A percentile compares a stretch with the other conserved stretches of the same genome.
Conservation (phyloP, 805 yeast genomes). For the Suhomyces faveliae region DNA sequence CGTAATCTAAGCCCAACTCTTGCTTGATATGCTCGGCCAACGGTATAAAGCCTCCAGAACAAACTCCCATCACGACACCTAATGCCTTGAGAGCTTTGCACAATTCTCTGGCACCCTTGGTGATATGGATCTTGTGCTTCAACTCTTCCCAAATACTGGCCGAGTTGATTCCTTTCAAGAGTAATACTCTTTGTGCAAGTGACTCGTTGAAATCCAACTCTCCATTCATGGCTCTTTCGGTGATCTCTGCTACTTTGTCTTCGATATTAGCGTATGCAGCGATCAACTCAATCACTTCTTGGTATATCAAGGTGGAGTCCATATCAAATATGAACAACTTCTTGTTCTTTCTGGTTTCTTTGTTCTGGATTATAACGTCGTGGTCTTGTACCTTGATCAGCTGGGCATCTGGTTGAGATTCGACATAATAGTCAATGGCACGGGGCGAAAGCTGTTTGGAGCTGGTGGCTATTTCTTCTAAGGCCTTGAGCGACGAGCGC, state of each 20-base stretch:
- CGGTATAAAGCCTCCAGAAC: constrained; percentile 93
- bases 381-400: constrained; percentile 9
- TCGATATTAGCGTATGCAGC: constrained; percentile 95
- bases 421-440: constrained; percentile 21
- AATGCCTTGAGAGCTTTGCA: constrained; percentile 56
- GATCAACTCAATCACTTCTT: constrained; percentile 93
- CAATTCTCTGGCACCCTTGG: constrained; percentile 83
- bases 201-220: constrained; percentile 89
- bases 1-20: constrained; percentile 74
- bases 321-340: constrained; percentile 87
- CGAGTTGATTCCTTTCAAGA: constrained; percentile 81
- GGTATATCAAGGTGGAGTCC: constrained; percentile 96
- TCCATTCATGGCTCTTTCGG: constrained; percentile 95
- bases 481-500: constrained; percentile 3
- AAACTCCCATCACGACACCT: constrained; percentile 77
- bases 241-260: constrained; percentile 79
- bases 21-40: constrained; percentile 74
- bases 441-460: constrained; percentile 17
- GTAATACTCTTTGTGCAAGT: constrained; percentile 65
- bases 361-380: constrained; percentile 35
- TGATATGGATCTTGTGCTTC: constrained; percentile 63
- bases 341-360: constrained; percentile 28
- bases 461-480: constrained; percentile 5
- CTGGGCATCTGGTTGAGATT: neutral
- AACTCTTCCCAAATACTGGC: constrained; percentile 74